phyloP scores from a whole-genome alignment of 2,329 filamentous ascomycete genomes.

The Tolypocladium paradoxum region DNA sequence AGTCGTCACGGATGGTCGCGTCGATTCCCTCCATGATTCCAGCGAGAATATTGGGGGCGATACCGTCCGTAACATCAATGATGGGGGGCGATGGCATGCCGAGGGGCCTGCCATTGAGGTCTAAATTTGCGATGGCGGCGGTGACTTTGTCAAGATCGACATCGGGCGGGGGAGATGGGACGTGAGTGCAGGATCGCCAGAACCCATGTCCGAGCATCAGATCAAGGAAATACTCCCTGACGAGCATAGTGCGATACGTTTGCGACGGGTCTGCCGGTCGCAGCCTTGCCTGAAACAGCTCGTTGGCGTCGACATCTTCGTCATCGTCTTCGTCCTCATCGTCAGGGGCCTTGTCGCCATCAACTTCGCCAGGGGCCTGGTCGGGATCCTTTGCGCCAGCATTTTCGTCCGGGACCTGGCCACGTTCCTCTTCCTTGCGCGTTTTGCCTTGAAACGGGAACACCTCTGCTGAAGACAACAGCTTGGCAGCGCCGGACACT shows the following conservation, averaged over 20 bases:
- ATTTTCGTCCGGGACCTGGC: too few relatives aligned
- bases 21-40: not conserved
- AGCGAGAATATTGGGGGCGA: not conserved
- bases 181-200: not conserved
- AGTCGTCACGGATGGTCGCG: not conserved
- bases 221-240: not conserved
- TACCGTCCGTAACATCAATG: not conserved
- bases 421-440: too few relatives aligned
- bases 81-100: not conserved
- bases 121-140: not conserved
- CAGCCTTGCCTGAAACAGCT: not conserved
- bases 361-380: too few relatives aligned
- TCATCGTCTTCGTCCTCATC: too few relatives aligned
- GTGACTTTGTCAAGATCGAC: not conserved
- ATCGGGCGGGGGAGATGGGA: not conserved
- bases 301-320: not conserved
- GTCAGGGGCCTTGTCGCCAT: too few relatives aligned
- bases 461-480: not conserved
- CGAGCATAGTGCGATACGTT: not conserved
- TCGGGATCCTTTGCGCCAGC: too few relatives aligned
- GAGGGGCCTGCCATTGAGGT: not conserved
- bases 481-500: not conserved
- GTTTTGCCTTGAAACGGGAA: too few relatives aligned
- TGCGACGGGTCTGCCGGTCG: not conserved
- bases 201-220: not conserved